Percentiles rank a stretch among this genome's conserved stretches.
These are phyloP conservation scores for Phytopythium sindhum DNA, from an alignment of 352 stramenopile genomes.

Conservation along the genomic window DNA sequence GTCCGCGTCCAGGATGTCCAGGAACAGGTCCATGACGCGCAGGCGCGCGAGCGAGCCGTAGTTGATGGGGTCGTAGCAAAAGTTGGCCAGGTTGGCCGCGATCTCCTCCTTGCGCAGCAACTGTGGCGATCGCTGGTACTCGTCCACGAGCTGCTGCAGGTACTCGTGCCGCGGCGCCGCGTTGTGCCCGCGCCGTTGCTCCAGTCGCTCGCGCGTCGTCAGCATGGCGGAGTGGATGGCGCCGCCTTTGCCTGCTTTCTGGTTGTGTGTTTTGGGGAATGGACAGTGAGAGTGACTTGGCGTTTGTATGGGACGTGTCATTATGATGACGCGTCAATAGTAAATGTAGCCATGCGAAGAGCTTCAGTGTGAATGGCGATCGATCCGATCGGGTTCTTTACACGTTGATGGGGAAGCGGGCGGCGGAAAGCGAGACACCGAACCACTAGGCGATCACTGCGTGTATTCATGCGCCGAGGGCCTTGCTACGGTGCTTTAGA, in stretches of 20 bases:
- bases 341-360: slow-evolving; percentile 5
- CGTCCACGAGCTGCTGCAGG: slow-evolving; percentile 67
- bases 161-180: slow-evolving; percentile 71
- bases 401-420: neutral
- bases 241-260: neutral
- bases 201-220: slow-evolving; percentile 49
- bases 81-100: slow-evolving; percentile 78
- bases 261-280: neutral
- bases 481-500: neutral
- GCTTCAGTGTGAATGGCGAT: neutral
- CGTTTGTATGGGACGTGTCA: neutral
- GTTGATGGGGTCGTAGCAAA: slow-evolving; percentile 86
- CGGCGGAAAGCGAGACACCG: neutral
- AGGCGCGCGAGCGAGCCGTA: slow-evolving; percentile 53
- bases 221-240: slow-evolving; percentile 58
- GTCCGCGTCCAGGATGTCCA: slow-evolving; percentile 61
- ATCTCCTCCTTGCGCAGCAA: slow-evolving; percentile 67
- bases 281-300: neutral
- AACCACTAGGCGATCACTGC: neutral
- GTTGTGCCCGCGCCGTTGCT: slow-evolving; percentile 60
- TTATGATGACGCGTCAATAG: neutral
- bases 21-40: slow-evolving; percentile 71
- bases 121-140: slow-evolving; percentile 67
- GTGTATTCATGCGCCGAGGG: neutral
- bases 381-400: neutral